Percentiles rank a stretch among this genome's conserved stretches.
These are phyloP conservation scores for Pistacia vera DNA, from an alignment of 345 rosid species.

Conservation along the genomic window DNA sequence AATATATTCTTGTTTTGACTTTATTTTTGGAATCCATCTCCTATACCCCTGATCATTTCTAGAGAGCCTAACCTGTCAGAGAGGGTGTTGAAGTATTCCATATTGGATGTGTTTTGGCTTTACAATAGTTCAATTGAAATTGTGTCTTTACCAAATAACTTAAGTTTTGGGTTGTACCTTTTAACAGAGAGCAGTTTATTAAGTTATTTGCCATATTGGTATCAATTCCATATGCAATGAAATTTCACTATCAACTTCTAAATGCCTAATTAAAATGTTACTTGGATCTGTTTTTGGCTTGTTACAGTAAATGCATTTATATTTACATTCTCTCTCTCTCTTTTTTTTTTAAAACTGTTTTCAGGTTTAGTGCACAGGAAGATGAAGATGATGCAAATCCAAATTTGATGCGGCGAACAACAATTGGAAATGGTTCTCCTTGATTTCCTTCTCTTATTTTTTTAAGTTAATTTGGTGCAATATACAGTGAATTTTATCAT, in stretches of 20 bases:
- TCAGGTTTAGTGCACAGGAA: slow-evolving; percentile 86
- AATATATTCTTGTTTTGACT: neutral
- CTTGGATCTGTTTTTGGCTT: neutral
- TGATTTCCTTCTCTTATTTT: slow-evolving; percentile 17
- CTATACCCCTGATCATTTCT: neutral
- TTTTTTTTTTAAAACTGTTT: slow-evolving; percentile 11
- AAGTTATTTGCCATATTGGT: neutral
- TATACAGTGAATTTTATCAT: slow-evolving; percentile 22
- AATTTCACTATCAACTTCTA: neutral
- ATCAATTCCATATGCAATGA: neutral
- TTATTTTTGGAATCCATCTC: neutral
- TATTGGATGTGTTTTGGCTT: neutral
- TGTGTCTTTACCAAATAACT: neutral
- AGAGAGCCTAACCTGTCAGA: neutral
- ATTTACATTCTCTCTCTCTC: neutral
- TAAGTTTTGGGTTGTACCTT: neutral
- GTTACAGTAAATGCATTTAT: neutral
- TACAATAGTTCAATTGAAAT: neutral
- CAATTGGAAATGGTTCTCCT: slow-evolving; percentile 89
- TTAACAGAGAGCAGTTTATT: neutral
- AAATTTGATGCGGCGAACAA: slow-evolving; percentile 75
- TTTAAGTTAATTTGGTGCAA: slow-evolving; percentile 25
- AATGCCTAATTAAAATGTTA: neutral
- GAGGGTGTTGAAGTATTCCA: neutral
- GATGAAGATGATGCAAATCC: slow-evolving; percentile 74